Base-by-base conservation (phyloP, 305 asterid species). In the Salvia sclarea region DNA sequence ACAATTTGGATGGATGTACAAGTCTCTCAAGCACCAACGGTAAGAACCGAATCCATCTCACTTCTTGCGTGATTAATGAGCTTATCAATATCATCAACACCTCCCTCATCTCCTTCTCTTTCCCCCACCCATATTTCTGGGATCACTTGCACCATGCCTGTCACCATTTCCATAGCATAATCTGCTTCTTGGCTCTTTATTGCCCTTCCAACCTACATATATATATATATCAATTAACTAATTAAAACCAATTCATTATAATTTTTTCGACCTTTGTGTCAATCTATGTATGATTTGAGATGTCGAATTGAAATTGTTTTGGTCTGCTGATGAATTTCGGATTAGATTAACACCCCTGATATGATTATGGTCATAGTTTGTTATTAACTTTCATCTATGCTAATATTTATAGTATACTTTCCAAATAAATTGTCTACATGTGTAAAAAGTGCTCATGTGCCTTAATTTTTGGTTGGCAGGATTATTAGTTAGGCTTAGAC, bases 201-300 rank as follows among this genome's bases (percentile, higher is more conserved):
- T 28, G 88, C 41, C 60, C 75, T 88, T 45, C 98, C 98, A 59
- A 92, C 95, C 98, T 89, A n/a, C n/a, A n/a, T n/a, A n/a, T n/a
- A n/a, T n/a, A n/a, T n/a, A n/a, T n/a, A n/a, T n/a, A n/a, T n/a
- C n/a, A n/a, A n/a, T n/a, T n/a, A 5, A 20, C 8, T 47, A 1
- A 3, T 0, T 17, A 49, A 10, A 0, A 3, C 6, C 8, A 52
- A 52, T 22, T 52, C 20, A 16, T 14, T 18, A 6, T 6, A 8
- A 16, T 47, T 47, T 6, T 30, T 10, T 43, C n/a, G n/a, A n/a
- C n/a, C n/a, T n/a, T n/a, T n/a, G n/a, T n/a, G n/a, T n/a, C n/a
- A n/a, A n/a, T n/a, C n/a, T n/a, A n/a, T n/a, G n/a, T n/a, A n/a
- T n/a, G n/a, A n/a, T n/a, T n/a, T n/a, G n/a, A n/a, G n/a, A n/a